phyloP scores from a whole-genome alignment of 2,329 filamentous ascomycete genomes.

The Exutisphaerella laricina region DNA sequence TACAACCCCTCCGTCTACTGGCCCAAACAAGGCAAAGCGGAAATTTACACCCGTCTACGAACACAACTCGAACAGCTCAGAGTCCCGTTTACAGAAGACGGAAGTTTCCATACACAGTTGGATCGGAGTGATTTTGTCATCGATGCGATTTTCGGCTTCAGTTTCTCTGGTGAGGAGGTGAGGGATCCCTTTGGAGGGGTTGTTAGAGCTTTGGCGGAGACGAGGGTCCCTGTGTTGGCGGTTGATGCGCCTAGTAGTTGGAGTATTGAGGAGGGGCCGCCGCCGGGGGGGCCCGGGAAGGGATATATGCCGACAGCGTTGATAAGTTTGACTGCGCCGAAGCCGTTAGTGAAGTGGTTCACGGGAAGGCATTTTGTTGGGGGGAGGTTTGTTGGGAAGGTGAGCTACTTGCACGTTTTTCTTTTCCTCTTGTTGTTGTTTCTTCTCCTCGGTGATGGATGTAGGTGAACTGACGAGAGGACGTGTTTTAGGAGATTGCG shows the following conservation, averaged over 20 bases:
- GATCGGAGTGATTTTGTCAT: slow-evolving; percentile 70
- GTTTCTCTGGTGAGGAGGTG: slow-evolving; percentile 83
- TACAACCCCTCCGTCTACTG: slow-evolving; percentile 88
- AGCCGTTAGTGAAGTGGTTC: slow-evolving; percentile 80
- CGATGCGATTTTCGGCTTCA: slow-evolving; percentile 94
- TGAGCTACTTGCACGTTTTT: no score
- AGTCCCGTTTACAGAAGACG: slow-evolving; percentile 77
- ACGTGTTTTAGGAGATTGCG: no score
- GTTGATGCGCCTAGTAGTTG: slow-evolving; percentile 93
- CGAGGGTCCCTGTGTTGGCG: slow-evolving; percentile 70
- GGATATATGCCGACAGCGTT: slow-evolving; percentile 74
- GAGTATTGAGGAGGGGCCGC: slow-evolving; percentile 85
- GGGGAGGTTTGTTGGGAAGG: slow-evolving; percentile 75
- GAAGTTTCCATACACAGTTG: slow-evolving; percentile 64
- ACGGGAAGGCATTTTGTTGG: slow-evolving; percentile 86
- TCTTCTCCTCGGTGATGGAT: no score
- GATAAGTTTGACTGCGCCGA: slow-evolving; percentile 87
- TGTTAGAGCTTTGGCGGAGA: slow-evolving; percentile 69
- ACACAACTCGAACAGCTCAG: slow-evolving; percentile 80
- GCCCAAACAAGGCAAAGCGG: slow-evolving; percentile 84
- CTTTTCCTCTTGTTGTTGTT: no score
- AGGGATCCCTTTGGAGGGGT: slow-evolving; percentile 85
- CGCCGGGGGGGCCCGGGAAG: slow-evolving; percentile 67
- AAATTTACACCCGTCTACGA: slow-evolving; percentile 79
- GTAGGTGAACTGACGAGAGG: no score